A percentile compares a stretch with the other conserved stretches of the same genome.
Evolutionary conservation across 2,329 filamentous ascomycete species (phyloP).

Genomic region (Diplodia mutila): DNA sequence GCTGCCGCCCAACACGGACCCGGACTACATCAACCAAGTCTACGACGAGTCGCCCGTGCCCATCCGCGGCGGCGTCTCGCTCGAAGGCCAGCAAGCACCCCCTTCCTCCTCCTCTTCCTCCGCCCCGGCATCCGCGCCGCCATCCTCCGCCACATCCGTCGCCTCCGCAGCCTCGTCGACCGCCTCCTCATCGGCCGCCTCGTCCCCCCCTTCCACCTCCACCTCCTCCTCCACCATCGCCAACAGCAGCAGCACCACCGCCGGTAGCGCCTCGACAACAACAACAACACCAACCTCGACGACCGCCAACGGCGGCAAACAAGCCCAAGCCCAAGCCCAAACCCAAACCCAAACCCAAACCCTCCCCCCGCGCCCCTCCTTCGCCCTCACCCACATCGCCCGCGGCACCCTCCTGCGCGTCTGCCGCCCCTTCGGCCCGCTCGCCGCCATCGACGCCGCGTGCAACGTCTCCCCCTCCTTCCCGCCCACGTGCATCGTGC

Average conservation of each 20-base stretch:
- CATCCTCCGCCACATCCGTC: neutral
- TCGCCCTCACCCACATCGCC: slow-evolving; percentile 49
- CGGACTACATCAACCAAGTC: slow-evolving; percentile 41
- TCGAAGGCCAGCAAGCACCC: slow-evolving; percentile 43
- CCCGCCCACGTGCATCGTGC: slow-evolving; percentile 48
- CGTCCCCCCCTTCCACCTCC: neutral
- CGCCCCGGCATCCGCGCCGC: neutral
- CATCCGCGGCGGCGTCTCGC: slow-evolving; percentile 45
- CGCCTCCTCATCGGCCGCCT: neutral
- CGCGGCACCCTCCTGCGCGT: slow-evolving; percentile 44
- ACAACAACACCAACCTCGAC: neutral
- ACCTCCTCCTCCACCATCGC: neutral
- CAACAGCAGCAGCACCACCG: neutral
- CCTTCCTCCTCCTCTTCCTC: no score
- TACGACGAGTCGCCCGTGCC: slow-evolving; percentile 45
- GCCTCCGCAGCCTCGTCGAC: neutral
- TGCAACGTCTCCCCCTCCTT: slow-evolving; percentile 38
- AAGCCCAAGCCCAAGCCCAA: no score
- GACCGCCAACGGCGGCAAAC: neutral
- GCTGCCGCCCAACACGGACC: slow-evolving; percentile 27
- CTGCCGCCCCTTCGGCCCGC: slow-evolving; percentile 32
- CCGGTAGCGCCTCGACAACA: no score
- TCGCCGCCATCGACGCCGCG: slow-evolving; percentile 40
- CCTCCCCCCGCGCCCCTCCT: slow-evolving; percentile 43
- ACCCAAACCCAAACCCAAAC: neutral